Evolutionary conservation across 768 basidiomycete species (phyloP).

Genomic region (Lepiota subincarnata): DNA sequence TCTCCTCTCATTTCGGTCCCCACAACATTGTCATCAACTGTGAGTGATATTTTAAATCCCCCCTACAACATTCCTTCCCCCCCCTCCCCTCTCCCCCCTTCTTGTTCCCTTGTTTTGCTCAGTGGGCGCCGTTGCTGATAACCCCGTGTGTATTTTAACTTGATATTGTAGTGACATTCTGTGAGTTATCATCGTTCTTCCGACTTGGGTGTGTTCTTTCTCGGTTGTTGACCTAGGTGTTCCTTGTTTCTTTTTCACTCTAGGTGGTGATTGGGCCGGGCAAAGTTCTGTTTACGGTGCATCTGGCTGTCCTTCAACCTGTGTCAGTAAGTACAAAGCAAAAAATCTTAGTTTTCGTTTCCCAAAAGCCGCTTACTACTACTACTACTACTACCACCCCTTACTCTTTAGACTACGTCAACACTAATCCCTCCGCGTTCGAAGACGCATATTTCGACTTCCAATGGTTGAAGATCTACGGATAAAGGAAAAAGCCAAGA

Average conservation of each 20-base stretch:
- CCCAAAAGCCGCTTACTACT: too few relatives aligned
- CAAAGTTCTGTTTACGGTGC: conserved; percentile 28
- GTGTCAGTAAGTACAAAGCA: conserved; percentile 37
- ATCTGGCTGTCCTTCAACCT: conserved; percentile 52
- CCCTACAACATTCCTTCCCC: not conserved
- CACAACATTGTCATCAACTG: conserved; percentile 67
- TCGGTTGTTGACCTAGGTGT: not conserved
- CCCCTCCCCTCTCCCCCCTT: too few relatives aligned
- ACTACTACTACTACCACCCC: too few relatives aligned
- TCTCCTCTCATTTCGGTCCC: conserved; percentile 46
- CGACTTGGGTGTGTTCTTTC: not conserved
- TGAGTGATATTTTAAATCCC: conserved; percentile 18
- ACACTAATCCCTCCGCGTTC: conserved; percentile 66
- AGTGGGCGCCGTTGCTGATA: not conserved
- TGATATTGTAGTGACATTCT: conserved; percentile 51
- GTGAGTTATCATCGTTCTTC: conserved; percentile 31
- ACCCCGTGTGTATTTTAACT: not conserved
- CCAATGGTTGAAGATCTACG: conserved; percentile 46
- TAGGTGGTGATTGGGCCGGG: conserved; percentile 61
- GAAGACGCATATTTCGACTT: conserved; percentile 69
- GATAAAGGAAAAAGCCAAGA: conserved; percentile 9
- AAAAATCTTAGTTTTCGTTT: not conserved
- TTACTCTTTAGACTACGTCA: conserved; percentile 47
- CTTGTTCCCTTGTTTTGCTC: too few relatives aligned
- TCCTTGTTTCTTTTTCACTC: not conserved